Evolutionary conservation across 78 protist species (phyloP), one percentile per base, ranked within the genome.

Genomic region (Dictyostelium firmibasis): DNA sequence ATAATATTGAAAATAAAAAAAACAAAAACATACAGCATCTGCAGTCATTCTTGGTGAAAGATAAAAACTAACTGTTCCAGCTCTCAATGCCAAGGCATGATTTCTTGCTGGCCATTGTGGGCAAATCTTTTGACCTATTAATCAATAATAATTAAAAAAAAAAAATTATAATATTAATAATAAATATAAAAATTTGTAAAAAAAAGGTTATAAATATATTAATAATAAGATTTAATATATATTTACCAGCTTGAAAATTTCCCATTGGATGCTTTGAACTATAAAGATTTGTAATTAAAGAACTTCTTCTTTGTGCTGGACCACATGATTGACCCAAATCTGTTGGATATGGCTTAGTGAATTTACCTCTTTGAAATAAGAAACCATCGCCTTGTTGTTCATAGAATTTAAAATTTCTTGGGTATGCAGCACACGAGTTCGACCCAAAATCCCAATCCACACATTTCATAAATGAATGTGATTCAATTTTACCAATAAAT

Each of bases 31-130:
- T 77, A 86, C 92, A 11, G 60, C 62, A 33, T 57, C 16, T 36
- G 7, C 2, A 23, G 47, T 14, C 83, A 53, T 86, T 77, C 77
- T 75, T 27, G 18, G 60, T 27, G 92, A 86, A 25, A 86, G 62
- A 35, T 64, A 89, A 16, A 89, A 81, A 70, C 87, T 81, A 69
- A 89, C 94, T 0, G 72, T 69, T 33, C 94, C 94, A 35, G 94
- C 94, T 64, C 94, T 69, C 33, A 53, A 50, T 81, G 82, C 86
- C 23, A 38, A 64, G 1, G 94, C 94, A 85, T 85, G 92, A 50
- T 89, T 89, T 81, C 94, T 78, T 33, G 94, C 94, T 27, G 94
- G 94, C 94, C 94, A 89, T 50, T 89, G 94, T 36, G 94, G 85
- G 13, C 94, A 81, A 29, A 89, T 64, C 14, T 43, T 44, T 70